Evolutionary conservation across 257 asterid genomes (phyloP).

Genomic region (Ocimum tenuiflorum): DNA sequence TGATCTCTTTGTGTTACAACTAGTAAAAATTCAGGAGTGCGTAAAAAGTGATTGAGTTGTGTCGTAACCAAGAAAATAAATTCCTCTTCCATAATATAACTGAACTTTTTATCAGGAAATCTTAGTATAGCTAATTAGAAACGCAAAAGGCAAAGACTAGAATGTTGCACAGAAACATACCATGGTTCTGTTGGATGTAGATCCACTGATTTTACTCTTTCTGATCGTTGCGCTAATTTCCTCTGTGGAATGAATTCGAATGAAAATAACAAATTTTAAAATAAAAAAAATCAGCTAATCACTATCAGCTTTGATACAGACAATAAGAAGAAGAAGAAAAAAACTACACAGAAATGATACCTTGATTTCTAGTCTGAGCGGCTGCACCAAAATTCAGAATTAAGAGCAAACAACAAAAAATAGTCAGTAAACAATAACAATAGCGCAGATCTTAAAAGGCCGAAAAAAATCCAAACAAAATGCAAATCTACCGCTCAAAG

Average conservation of each 20-base stretch:
- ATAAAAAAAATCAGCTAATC: neutral
- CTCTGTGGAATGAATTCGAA: constrained; percentile 32
- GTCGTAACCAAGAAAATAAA: neutral
- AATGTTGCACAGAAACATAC: constrained; percentile 18
- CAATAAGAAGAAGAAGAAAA: neutral
- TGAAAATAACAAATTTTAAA: too few relatives aligned
- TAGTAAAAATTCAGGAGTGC: neutral
- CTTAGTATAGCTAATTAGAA: neutral
- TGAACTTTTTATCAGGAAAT: neutral
- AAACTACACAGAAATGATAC: constrained; percentile 22
- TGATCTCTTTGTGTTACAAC: neutral
- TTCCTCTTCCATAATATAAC: neutral
- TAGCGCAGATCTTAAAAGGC: constrained; percentile 28
- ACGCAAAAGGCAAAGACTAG: constrained; percentile 5
- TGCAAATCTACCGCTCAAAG: constrained; percentile 25
- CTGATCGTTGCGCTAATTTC: constrained; percentile 70
- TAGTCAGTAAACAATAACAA: constrained; percentile 24
- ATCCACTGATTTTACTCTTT: constrained; percentile 70
- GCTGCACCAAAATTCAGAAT: constrained; percentile 33
- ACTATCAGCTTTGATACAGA: constrained; percentile 2
- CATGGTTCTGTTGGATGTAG: constrained; percentile 80
- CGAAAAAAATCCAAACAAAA: constrained; percentile 16
- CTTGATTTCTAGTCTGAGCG: constrained; percentile 56
- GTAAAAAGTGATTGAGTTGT: neutral
- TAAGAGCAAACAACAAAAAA: neutral